A percentile compares a stretch with the other conserved stretches of the same genome.
phyloP scores from a whole-genome alignment of 2,329 filamentous ascomycete genomes.

The Pseudocercospora pini-densiflorae region DNA sequence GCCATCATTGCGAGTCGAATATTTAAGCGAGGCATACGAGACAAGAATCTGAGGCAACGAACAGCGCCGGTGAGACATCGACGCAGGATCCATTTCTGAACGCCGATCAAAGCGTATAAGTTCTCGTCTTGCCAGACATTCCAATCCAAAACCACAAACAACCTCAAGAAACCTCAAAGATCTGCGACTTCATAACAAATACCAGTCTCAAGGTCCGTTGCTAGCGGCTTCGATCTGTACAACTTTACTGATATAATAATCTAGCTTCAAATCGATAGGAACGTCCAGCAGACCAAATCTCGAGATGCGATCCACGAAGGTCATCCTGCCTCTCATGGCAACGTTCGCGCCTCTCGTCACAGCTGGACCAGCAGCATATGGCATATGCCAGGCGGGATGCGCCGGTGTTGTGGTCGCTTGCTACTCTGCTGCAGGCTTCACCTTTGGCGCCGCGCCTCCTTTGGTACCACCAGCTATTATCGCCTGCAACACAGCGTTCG shows the following conservation, averaged over 20 bases:
- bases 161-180: neutral
- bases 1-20: neutral
- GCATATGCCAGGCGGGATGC: conserved; percentile 55
- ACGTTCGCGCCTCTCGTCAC: neutral
- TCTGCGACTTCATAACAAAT: neutral
- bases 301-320: neutral
- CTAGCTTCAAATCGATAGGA: neutral
- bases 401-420: conserved; percentile 51
- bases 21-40: neutral
- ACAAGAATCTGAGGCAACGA: neutral
- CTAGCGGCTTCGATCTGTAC: neutral
- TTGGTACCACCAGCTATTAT: conserved; percentile 48
- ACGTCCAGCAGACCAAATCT: neutral
- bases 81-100: neutral
- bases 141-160: neutral
- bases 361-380: conserved; percentile 48
- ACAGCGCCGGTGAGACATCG: neutral
- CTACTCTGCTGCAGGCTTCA: conserved; percentile 50
- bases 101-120: neutral
- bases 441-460: conserved; percentile 47
- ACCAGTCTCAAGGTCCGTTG: neutral
- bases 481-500: conserved; percentile 53
- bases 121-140: neutral
- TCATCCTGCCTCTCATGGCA: neutral
- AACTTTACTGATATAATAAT: neutral